These are phyloP conservation scores for Fragilariopsis cylindrus DNA, from an alignment of 108 stramenopile species.

Conservation along the genomic window DNA sequence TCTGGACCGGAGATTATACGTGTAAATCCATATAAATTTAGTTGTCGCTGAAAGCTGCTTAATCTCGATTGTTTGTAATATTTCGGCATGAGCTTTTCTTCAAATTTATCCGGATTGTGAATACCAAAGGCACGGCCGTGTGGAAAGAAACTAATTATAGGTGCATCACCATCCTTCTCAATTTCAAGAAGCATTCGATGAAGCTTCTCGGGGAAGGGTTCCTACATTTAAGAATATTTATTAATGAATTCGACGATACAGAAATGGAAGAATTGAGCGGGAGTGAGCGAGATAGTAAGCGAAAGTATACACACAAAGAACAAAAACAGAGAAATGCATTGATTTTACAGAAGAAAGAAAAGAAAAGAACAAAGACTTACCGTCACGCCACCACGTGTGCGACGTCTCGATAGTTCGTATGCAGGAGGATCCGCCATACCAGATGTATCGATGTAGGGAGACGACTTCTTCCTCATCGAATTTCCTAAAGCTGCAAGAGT, in stretches of 20 bases:
- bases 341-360: conserved; percentile 45
- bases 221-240: conserved; percentile 7
- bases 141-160: conserved; percentile 60
- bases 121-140: conserved; percentile 68
- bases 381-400: conserved; percentile 52
- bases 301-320: conserved; percentile 52
- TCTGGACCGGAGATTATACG: conserved; percentile 48
- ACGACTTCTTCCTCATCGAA: conserved; percentile 25
- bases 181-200: conserved; percentile 72
- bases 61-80: conserved; percentile 72
- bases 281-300: conserved; percentile 48
- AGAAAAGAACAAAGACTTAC: conserved; percentile 49
- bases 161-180: conserved; percentile 47
- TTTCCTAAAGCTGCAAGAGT: conserved; percentile 30
- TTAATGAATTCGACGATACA: conserved; percentile 14
- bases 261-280: conserved; percentile 64
- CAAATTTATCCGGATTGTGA: conserved; percentile 59
- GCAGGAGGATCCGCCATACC: conserved; percentile 25
- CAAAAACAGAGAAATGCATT: conserved; percentile 44
- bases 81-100: conserved; percentile 62
- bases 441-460: conserved; percentile 36
- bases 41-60: conserved; percentile 67
- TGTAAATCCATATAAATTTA: conserved; percentile 83
- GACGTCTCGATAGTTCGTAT: conserved; percentile 14
- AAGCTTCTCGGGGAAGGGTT: conserved; percentile 63